Base-by-base conservation (phyloP, 352 stramenopile species). In the Globisporangium polare region DNA sequence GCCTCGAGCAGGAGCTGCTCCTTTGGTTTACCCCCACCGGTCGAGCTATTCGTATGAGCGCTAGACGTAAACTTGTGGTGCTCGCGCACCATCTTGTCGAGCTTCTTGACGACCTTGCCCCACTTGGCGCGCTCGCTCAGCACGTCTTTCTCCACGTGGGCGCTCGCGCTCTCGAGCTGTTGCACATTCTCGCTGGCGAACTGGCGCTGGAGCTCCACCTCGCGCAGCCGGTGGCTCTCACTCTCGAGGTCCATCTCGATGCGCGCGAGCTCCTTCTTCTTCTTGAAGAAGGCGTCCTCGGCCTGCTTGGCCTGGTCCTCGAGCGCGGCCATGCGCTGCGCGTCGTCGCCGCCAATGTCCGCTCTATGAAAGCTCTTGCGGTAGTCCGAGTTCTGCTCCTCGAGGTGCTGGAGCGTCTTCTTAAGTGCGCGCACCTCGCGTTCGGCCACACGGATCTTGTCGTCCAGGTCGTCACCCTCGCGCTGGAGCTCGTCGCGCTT, bases 401-500 rank as follows among this genome's bases (percentile, higher is more conserved):
- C 94, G 26, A 99, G 70, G 56, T 98, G 89, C 47, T 84, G 70
- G 31, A 99, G 74, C 24, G 95, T 98, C 65, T 94, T 96, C 67
- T 98, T 91, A 42, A 99, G 74, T 3, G 92, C 92, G 15, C 78
- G 79, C 24, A 98, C 95, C 66, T 99, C 96, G 51, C 92, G 91
- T 72, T 98, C 94, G 17, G 90, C 88, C 33, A 92, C 71, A 18
- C 89, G 77, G 63, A 99, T 98, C 61, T 97, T 94, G 60, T 96
- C 87, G 62, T 99, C 95, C 9, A 99, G 82, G 53, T 97, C 86
- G 72, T 99, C 95, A 26, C 95, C 95, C 65, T 98, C 88, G 51
- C 92, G 78, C 67, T 99, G 96, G 10, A 99, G 78, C 71, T 98
- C 95, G 66, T 98, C 95, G 33, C 94, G 86, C 63, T 86, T 88